These are phyloP conservation scores for Yarrowia phangngaensis DNA, from an alignment of 805 yeast species.

Conservation along the genomic window DNA sequence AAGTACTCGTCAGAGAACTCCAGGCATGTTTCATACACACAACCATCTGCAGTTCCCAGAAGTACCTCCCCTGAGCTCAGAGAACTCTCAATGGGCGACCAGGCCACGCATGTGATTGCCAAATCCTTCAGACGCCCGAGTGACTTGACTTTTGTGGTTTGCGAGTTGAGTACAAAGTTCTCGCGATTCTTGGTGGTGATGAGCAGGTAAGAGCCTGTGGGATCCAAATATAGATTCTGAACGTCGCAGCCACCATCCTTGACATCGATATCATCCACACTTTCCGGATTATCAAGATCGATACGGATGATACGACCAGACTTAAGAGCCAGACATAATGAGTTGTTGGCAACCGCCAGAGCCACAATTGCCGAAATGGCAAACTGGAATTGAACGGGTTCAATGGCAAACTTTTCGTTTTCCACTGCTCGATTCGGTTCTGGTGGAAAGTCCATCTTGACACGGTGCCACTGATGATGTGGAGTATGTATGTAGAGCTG, in stretches of 20 bases:
- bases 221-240: slow-evolving; percentile 46
- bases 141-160: slow-evolving; percentile 43
- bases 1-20: slow-evolving; percentile 47
- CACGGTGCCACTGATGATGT: slow-evolving; percentile 28
- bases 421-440: slow-evolving; percentile 27
- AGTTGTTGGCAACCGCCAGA: slow-evolving; percentile 54
- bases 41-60: slow-evolving; percentile 49
- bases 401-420: slow-evolving; percentile 36
- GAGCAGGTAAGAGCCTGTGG: slow-evolving; percentile 51
- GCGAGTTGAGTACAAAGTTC: slow-evolving; percentile 48
- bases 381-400: slow-evolving; percentile 51
- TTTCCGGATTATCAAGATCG: slow-evolving; percentile 61
- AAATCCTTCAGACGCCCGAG: slow-evolving; percentile 49
- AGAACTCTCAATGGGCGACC: slow-evolving; percentile 42
- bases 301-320: slow-evolving; percentile 59
- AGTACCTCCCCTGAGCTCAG: slow-evolving; percentile 47
- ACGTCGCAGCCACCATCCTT: slow-evolving; percentile 33
- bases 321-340: slow-evolving; percentile 52
- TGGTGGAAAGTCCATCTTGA: slow-evolving; percentile 25
- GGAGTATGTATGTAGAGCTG: slow-evolving; percentile 9
- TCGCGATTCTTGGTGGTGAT: slow-evolving; percentile 48
- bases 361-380: slow-evolving; percentile 47
- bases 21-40: slow-evolving; percentile 46
- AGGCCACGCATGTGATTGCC: slow-evolving; percentile 45
- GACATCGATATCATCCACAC: slow-evolving; percentile 45